Conservation (phyloP, 2,329 filamentous ascomycete species). For the Penicillium concentricum region DNA sequence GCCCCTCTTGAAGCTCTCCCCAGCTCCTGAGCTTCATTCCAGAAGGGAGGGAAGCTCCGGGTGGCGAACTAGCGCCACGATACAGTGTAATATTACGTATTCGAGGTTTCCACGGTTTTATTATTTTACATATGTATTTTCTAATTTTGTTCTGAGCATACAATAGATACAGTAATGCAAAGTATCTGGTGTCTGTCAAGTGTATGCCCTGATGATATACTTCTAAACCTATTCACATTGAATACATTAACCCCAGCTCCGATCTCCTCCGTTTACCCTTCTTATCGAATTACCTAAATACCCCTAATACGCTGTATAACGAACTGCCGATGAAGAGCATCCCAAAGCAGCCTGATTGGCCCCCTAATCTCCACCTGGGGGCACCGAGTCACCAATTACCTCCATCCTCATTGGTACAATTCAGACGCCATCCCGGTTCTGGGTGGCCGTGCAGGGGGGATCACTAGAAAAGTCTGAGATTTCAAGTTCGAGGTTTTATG, state of each 20-base stretch:
- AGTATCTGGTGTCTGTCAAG: no score
- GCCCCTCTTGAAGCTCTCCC: constrained; percentile 29
- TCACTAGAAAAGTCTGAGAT: constrained; percentile 6
- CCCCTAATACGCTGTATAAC: constrained; percentile 4
- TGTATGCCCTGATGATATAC: neutral
- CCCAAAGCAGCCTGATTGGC: constrained; percentile 27
- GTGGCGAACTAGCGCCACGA: constrained; percentile 23
- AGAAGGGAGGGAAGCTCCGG: constrained; percentile 27
- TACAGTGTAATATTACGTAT: constrained; percentile 10
- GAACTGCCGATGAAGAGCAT: constrained; percentile 21
- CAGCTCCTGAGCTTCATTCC: constrained; percentile 20
- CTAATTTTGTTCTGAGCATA: neutral
- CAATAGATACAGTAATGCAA: no score
- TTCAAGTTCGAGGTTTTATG: neutral
- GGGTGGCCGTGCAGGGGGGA: constrained; percentile 21
- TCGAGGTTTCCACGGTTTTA: neutral
- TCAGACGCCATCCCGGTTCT: constrained; percentile 20
- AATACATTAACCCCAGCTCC: neutral
- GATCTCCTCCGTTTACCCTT: neutral
- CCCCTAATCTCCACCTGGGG: neutral
- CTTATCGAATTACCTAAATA: neutral
- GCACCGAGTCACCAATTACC: constrained; percentile 11
- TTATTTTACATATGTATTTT: neutral
- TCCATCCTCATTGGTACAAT: constrained; percentile 15
- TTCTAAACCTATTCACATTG: no score